These are phyloP conservation scores for Vaccinium corymbosum DNA, from an alignment of 148 eudicot genomes.

Conservation along the genomic window DNA sequence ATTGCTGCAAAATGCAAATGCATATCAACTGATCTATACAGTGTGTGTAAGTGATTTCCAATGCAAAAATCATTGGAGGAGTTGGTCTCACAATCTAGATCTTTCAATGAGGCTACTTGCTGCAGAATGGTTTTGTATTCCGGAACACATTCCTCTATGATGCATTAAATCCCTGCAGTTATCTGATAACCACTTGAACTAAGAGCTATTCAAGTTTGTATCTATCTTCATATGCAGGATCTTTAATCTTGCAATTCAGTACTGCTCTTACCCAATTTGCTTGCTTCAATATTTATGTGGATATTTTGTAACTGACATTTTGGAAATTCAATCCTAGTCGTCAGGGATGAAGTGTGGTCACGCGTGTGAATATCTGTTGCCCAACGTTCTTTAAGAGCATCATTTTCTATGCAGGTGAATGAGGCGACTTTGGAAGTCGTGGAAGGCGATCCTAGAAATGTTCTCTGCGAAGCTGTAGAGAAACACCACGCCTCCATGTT, in stretches of 20 bases:
- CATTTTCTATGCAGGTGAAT: conserved; percentile 37
- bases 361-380: neutral
- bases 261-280: neutral
- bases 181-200: neutral
- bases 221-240: neutral
- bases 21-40: neutral
- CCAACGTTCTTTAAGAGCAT: conserved; percentile 12
- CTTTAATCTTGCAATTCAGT: neutral
- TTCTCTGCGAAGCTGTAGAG: conserved; percentile 73
- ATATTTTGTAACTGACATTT: neutral
- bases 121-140: neutral
- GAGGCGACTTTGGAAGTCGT: conserved; percentile 47
- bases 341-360: neutral
- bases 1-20: neutral
- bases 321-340: neutral
- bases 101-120: neutral
- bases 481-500: conserved; percentile 65
- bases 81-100: neutral
- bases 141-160: neutral
- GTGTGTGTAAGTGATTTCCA: neutral
- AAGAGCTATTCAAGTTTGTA: neutral
- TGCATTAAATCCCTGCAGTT: neutral
- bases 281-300: neutral
- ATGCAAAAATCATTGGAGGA: neutral
- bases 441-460: conserved; percentile 79